Percentiles rank a stretch among this genome's conserved stretches.
Conservation (phyloP, 2,329 filamentous ascomycete species). For the Clarireedia monteithiana region DNA sequence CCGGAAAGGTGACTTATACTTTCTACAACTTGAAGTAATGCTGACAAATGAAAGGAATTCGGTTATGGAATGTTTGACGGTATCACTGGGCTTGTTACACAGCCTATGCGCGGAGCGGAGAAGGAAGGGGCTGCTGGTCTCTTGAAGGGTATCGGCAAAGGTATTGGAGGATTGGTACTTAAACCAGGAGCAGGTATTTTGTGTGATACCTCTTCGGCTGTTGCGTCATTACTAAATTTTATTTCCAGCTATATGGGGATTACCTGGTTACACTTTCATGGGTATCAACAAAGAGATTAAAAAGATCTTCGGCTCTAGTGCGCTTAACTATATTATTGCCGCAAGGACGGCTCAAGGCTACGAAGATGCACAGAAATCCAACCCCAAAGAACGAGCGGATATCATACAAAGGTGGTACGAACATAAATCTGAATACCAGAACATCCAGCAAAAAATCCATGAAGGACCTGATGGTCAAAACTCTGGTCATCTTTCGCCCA, state of each 20-base stretch:
- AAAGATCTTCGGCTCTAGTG: slow-evolving; percentile 60
- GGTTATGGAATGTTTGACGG: slow-evolving; percentile 74
- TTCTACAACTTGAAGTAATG: background rate
- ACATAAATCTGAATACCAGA: slow-evolving; percentile 29
- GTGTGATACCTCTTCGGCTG: background rate
- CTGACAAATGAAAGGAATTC: slow-evolving; percentile 45
- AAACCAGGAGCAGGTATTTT: slow-evolving; percentile 70
- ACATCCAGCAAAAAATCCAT: slow-evolving; percentile 31
- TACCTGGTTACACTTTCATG: slow-evolving; percentile 78
- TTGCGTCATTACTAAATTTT: slow-evolving; percentile 3
- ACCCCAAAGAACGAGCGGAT: slow-evolving; percentile 51
- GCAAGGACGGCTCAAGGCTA: slow-evolving; percentile 70
- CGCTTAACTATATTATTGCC: slow-evolving; percentile 72
- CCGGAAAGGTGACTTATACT: slow-evolving; percentile 51
- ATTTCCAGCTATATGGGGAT: slow-evolving; percentile 49
- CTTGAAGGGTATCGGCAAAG: slow-evolving; percentile 74
- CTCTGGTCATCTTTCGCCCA: slow-evolving; percentile 23
- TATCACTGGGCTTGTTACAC: slow-evolving; percentile 70
- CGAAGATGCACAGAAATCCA: slow-evolving; percentile 50
- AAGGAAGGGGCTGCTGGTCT: slow-evolving; percentile 60
- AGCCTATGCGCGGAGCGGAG: slow-evolving; percentile 62
- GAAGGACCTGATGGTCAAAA: slow-evolving; percentile 25
- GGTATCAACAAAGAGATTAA: slow-evolving; percentile 72
- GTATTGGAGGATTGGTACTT: slow-evolving; percentile 70
- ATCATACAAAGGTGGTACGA: slow-evolving; percentile 51